These are phyloP conservation scores for Ceratobasidium theobromae DNA, from an alignment of 1,284 basidiomycete species.

Conservation along the genomic window DNA sequence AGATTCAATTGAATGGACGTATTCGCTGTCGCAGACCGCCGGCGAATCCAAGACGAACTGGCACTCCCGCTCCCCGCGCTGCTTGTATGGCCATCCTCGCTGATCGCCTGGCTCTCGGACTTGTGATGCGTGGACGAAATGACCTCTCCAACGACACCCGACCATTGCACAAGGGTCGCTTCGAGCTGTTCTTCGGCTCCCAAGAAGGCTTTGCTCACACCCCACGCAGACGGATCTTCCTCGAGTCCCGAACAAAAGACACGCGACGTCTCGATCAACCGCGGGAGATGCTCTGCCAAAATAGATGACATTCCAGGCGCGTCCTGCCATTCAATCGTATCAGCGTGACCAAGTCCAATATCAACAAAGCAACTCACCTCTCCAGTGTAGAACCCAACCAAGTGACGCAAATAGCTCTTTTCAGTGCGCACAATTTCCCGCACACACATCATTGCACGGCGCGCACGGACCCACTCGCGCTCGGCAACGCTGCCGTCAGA, in stretches of 20 bases:
- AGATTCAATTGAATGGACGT: neutral
- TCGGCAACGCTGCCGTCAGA: slow-evolving; percentile 39
- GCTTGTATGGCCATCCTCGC: slow-evolving; percentile 31
- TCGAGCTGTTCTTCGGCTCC: slow-evolving; percentile 56
- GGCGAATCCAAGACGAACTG: slow-evolving; percentile 23
- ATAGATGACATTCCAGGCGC: slow-evolving; percentile 40
- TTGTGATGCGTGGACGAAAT: slow-evolving; percentile 42
- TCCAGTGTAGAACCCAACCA: slow-evolving; percentile 50
- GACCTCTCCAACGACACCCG: slow-evolving; percentile 59
- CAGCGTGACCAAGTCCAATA: neutral
- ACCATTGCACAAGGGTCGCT: slow-evolving; percentile 61
- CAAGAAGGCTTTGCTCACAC: slow-evolving; percentile 60
- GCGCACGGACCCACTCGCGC: slow-evolving; percentile 55
- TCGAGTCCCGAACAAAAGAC: slow-evolving; percentile 52
- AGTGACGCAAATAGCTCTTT: slow-evolving; percentile 57
- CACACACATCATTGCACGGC: slow-evolving; percentile 58
- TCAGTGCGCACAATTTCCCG: slow-evolving; percentile 67
- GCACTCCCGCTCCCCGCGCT: slow-evolving; percentile 33
- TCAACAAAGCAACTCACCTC: slow-evolving; percentile 43
- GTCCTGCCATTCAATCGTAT: neutral
- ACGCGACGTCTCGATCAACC: slow-evolving; percentile 53
- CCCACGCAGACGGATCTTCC: slow-evolving; percentile 61
- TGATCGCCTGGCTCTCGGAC: slow-evolving; percentile 22
- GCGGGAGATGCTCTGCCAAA: slow-evolving; percentile 55
- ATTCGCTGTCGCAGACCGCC: slow-evolving; percentile 13